Percentiles rank a stretch among this genome's conserved stretches.
phyloP scores from a whole-genome alignment of 305 asterid genomes.

The Fraxinus paxiana region DNA sequence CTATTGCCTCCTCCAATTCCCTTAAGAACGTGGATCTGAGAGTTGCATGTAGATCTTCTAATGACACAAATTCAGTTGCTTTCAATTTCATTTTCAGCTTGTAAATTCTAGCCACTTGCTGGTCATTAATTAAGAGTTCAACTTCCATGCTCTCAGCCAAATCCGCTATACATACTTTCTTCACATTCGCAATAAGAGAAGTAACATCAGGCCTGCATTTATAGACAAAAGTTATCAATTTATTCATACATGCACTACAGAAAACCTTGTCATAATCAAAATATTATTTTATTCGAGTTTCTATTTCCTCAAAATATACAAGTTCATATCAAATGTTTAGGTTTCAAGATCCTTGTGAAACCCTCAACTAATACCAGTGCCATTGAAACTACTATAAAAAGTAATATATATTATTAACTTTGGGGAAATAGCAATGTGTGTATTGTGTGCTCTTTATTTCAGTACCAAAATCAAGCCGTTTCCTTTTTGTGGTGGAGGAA shows the following conservation, averaged over 20 bases:
- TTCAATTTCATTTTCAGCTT: constrained; percentile 58
- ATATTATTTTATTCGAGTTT: neutral
- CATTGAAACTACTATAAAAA: neutral
- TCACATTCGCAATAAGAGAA: constrained; percentile 59
- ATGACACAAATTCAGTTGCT: constrained; percentile 58
- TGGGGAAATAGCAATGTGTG: neutral
- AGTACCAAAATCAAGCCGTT: neutral
- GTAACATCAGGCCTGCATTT: constrained; percentile 63
- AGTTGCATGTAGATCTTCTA: constrained; percentile 53
- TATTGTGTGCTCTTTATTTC: neutral
- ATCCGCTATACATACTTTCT: constrained; percentile 76
- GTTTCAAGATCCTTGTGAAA: neutral
- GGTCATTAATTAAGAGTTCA: constrained; percentile 31
- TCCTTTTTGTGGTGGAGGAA: neutral
- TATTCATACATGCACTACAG: neutral
- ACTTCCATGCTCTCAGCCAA: constrained; percentile 77
- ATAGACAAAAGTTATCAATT: constrained; percentile 11
- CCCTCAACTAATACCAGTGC: neutral
- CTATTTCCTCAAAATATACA: neutral
- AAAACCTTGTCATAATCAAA: neutral
- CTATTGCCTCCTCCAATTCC: constrained; percentile 75
- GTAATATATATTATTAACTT: neutral
- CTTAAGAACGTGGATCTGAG: constrained; percentile 42
- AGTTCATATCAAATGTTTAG: neutral
- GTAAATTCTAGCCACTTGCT: constrained; percentile 41